phyloP scores from a whole-genome alignment of 129 eudicot genomes.

The Flaveria ramosissima region DNA sequence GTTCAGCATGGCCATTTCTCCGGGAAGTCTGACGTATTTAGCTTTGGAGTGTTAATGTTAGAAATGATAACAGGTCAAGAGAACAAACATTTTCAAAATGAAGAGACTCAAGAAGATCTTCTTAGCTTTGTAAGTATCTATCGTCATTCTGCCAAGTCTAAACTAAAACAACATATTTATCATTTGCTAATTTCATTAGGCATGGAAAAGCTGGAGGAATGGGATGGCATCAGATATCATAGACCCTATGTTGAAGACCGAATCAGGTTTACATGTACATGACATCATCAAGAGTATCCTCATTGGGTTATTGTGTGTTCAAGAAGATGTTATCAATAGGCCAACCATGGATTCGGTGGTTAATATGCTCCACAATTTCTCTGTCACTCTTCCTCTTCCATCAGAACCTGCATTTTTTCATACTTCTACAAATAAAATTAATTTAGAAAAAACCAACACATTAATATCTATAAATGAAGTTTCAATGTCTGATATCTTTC shows the following conservation, averaged over 20 bases:
- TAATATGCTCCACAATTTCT: neutral
- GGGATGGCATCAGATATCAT: neutral
- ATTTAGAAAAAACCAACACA: neutral
- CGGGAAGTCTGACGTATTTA: neutral
- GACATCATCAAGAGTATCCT: neutral
- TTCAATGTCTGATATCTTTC: neutral
- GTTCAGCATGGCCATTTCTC: neutral
- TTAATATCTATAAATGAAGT: neutral
- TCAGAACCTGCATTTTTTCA: neutral
- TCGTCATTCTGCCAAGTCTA: neutral
- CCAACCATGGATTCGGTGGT: conserved; percentile 9
- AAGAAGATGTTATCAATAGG: neutral
- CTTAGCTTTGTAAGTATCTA: conserved; percentile 5
- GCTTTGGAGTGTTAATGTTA: neutral
- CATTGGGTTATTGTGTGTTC: conserved; percentile 2
- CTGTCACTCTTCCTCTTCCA: neutral
- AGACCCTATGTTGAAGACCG: neutral
- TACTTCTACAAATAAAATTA: neutral
- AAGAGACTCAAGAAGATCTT: neutral
- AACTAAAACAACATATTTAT: neutral
- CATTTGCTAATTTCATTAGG: neutral
- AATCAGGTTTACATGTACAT: neutral
- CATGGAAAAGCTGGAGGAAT: conserved; percentile 3
- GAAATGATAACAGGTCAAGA: conserved; percentile 13
- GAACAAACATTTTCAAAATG: neutral